Evolutionary conservation across 495 filamentous ascomycete genomes (phyloP).

Genomic region (Wilcoxina mikolae): DNA sequence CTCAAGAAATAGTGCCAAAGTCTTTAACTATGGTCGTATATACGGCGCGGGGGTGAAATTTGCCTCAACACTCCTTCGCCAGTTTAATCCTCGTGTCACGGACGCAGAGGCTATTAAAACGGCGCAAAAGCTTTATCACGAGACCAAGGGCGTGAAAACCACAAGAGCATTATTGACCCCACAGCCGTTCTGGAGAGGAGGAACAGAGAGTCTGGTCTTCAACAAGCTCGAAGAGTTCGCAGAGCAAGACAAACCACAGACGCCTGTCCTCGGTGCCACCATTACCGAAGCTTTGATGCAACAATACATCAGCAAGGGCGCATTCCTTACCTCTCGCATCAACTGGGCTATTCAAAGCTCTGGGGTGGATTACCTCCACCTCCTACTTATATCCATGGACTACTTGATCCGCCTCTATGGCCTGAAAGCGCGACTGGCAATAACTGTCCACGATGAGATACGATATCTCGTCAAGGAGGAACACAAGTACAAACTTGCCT

Average conservation of each 20-base stretch:
- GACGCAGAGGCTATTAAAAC: slow-evolving; percentile 61
- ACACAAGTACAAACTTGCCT: slow-evolving; percentile 73
- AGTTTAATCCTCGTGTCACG: slow-evolving; percentile 75
- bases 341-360: slow-evolving; percentile 99
- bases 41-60: slow-evolving; percentile 94
- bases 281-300: slow-evolving; percentile 91
- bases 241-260: slow-evolving; percentile 78
- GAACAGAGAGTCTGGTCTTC: slow-evolving; percentile 95
- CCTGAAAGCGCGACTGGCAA: slow-evolving; percentile 65
- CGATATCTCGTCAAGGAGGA: slow-evolving; percentile 75
- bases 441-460: slow-evolving; percentile 97
- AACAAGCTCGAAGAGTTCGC: slow-evolving; percentile 96
- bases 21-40: slow-evolving; percentile 98
- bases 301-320: slow-evolving; percentile 72
- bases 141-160: slow-evolving; percentile 75
- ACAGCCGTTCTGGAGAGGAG: slow-evolving; percentile 81
- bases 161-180: slow-evolving; percentile 43
- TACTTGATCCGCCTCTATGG: slow-evolving; percentile 79
- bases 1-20: slow-evolving; percentile 83
- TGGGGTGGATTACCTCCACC: slow-evolving; percentile 93
- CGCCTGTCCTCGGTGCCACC: slow-evolving; percentile 85
- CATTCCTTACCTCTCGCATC: slow-evolving; percentile 88
- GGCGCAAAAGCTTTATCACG: slow-evolving; percentile 65
- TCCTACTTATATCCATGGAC: slow-evolving; percentile 88
- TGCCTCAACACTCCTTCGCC: slow-evolving; percentile 70